These are phyloP conservation scores for Fraxinus baroniana DNA, from an alignment of 305 asterid genomes.

Conservation along the genomic window DNA sequence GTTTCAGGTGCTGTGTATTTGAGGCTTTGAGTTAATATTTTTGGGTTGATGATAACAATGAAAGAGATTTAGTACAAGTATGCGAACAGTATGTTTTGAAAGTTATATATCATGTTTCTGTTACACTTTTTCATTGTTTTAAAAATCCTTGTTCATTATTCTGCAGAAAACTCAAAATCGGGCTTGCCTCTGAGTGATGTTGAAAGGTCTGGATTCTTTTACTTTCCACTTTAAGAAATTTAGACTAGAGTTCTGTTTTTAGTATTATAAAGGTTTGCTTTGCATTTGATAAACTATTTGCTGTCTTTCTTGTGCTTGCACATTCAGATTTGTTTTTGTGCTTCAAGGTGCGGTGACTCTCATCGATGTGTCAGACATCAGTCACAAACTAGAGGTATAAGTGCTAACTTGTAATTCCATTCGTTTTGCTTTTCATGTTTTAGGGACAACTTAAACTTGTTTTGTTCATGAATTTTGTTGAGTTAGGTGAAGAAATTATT, in stretches of 20 bases:
- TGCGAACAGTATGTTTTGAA: not conserved
- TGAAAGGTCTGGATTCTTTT: slow-evolving; percentile 61
- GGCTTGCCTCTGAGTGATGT: slow-evolving; percentile 70
- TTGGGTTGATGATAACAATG: not conserved
- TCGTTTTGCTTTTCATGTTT: not conserved
- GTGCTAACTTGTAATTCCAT: not conserved
- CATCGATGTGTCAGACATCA: slow-evolving; percentile 39
- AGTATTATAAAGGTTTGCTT: slow-evolving; percentile 9
- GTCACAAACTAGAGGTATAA: slow-evolving; percentile 57
- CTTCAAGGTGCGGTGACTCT: slow-evolving; percentile 72
- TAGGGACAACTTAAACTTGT: not conserved
- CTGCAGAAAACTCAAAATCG: slow-evolving; percentile 72
- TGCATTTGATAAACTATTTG: not conserved
- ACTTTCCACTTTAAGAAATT: not conserved
- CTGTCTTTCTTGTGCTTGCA: slow-evolving; percentile 20
- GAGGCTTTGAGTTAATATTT: not conserved
- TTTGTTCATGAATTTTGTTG: not conserved
- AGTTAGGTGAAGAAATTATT: not conserved
- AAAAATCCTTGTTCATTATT: slow-evolving; percentile 5
- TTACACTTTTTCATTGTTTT: not conserved
- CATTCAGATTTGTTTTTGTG: slow-evolving; percentile 71
- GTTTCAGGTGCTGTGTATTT: not conserved
- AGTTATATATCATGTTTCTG: slow-evolving; percentile 4
- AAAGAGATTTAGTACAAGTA: not conserved
- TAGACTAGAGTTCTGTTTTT: not conserved